Conservation (phyloP, 1,139 yeast species). For the Kurtzmaniella quercitrusa region DNA sequence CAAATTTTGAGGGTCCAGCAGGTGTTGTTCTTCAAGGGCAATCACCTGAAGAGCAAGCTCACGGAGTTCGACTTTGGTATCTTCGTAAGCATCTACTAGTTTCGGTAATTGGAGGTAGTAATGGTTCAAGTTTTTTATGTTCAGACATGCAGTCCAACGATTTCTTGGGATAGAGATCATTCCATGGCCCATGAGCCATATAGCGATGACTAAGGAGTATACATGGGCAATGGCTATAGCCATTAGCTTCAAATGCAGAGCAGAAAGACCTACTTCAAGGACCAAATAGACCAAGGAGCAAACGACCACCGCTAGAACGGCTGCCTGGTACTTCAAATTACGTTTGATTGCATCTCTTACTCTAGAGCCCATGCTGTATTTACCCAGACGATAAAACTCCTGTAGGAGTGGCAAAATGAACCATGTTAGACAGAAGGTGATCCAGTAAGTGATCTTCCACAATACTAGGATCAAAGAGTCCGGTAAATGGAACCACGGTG, state of each 20-base stretch:
- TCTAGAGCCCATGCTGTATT: constrained; percentile 42
- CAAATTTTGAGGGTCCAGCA: constrained; percentile 18
- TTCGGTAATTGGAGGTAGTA: constrained; percentile 54
- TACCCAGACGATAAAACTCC: constrained; percentile 70
- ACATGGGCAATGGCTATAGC: constrained; percentile 75
- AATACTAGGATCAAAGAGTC: constrained; percentile 47
- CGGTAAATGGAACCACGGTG: constrained; percentile 25
- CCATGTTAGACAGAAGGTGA: constrained; percentile 75
- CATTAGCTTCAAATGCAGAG: constrained; percentile 58
- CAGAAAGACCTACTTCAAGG: constrained; percentile 55
- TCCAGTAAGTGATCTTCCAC: constrained; percentile 81
- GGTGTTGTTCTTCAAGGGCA: constrained; percentile 34
- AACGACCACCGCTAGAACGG: constrained; percentile 50
- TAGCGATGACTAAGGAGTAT: constrained; percentile 69
- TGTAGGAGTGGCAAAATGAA: constrained; percentile 65
- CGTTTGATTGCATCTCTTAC: constrained; percentile 54
- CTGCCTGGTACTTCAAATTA: constrained; percentile 58
- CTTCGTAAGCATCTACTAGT: constrained; percentile 60
- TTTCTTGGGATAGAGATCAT: constrained; percentile 62
- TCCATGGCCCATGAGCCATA: constrained; percentile 87
- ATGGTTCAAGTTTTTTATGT: constrained; percentile 34
- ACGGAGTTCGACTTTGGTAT: constrained; percentile 56
- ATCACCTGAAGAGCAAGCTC: constrained; percentile 65
- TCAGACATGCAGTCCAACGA: constrained; percentile 47
- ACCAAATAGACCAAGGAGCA: constrained; percentile 58